Evolutionary conservation across 192 early-diverging fungal genomes (phyloP).

Genomic region (Gamsiella multidivaricata): DNA sequence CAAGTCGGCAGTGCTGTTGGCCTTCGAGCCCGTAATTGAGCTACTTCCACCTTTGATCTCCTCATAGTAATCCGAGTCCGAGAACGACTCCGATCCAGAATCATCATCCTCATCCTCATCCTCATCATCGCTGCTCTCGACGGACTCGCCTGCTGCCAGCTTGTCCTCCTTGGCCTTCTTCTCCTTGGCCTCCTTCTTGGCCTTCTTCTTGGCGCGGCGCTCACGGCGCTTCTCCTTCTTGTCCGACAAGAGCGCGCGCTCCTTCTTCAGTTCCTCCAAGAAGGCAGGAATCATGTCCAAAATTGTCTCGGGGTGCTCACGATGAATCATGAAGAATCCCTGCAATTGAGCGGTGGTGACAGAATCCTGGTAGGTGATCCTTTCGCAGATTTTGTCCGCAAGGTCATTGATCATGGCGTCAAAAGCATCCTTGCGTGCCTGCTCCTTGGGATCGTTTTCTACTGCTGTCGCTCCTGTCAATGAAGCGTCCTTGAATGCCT

Average conservation of each 20-base stretch:
- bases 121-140: slow-evolving; percentile 27
- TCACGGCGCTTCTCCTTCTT: slow-evolving; percentile 34
- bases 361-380: slow-evolving; percentile 23
- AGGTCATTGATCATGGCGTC: slow-evolving; percentile 39
- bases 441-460: slow-evolving; percentile 26
- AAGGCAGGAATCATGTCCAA: slow-evolving; percentile 38
- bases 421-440: slow-evolving; percentile 35
- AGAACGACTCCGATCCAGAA: slow-evolving; percentile 27
- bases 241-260: slow-evolving; percentile 17
- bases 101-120: slow-evolving; percentile 15
- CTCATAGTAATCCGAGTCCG: slow-evolving; percentile 44
- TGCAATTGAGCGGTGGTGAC: slow-evolving; percentile 51
- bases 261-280: slow-evolving; percentile 29
- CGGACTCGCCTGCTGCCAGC: slow-evolving; percentile 19
- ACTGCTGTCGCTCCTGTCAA: background rate
- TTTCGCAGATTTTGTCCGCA: slow-evolving; percentile 31
- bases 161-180: slow-evolving; percentile 47
- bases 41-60: background rate
- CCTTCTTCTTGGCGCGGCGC: slow-evolving; percentile 38
- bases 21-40: background rate
- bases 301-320: slow-evolving; percentile 48
- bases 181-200: slow-evolving; percentile 26
- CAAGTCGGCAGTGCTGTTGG: background rate
- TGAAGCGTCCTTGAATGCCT: background rate
- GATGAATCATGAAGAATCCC: slow-evolving; percentile 53